phyloP scores from a whole-genome alignment of 1,284 basidiomycete species.

The Filobasidium uniguttulatum region DNA sequence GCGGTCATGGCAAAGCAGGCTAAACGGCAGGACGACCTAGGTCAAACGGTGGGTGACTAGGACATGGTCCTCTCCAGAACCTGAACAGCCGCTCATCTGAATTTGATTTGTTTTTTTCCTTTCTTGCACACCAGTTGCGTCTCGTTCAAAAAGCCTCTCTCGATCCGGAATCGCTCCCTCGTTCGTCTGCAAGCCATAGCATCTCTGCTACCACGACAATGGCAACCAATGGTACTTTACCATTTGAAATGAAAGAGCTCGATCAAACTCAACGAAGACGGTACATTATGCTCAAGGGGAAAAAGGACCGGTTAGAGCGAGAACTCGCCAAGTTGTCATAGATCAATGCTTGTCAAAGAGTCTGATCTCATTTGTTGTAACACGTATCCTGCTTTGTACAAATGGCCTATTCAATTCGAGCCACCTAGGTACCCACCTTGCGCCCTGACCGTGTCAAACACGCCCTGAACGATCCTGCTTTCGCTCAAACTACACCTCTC shows the following conservation, averaged over 20 bases:
- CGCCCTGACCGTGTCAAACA: conserved; percentile 59
- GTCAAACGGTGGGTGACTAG: conserved; percentile 22
- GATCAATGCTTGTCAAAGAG: too few relatives aligned
- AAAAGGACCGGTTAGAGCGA: conserved; percentile 28
- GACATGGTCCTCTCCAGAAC: background rate
- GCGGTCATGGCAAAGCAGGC: conserved; percentile 19
- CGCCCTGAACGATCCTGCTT: conserved; percentile 59
- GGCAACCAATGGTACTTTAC: background rate
- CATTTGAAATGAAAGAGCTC: conserved; percentile 26
- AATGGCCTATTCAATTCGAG: too few relatives aligned
- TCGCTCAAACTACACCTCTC: conserved; percentile 59
- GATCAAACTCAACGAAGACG: conserved; percentile 26
- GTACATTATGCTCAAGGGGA: conserved; percentile 27
- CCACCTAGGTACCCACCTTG: conserved; percentile 18
- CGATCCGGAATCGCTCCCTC: background rate
- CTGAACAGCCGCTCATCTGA: too few relatives aligned
- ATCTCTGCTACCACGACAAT: background rate
- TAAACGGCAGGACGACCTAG: conserved; percentile 19
- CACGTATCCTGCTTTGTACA: too few relatives aligned
- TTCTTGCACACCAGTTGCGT: conserved; percentile 2
- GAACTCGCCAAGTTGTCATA: conserved; percentile 27
- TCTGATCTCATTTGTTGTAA: too few relatives aligned
- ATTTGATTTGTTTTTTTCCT: background rate
- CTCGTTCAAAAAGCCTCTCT: conserved; percentile 3
- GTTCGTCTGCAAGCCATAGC: too few relatives aligned